These are phyloP conservation scores for Moniliophthora roreri DNA, from an alignment of 1,284 basidiomycete genomes.

Conservation along the genomic window DNA sequence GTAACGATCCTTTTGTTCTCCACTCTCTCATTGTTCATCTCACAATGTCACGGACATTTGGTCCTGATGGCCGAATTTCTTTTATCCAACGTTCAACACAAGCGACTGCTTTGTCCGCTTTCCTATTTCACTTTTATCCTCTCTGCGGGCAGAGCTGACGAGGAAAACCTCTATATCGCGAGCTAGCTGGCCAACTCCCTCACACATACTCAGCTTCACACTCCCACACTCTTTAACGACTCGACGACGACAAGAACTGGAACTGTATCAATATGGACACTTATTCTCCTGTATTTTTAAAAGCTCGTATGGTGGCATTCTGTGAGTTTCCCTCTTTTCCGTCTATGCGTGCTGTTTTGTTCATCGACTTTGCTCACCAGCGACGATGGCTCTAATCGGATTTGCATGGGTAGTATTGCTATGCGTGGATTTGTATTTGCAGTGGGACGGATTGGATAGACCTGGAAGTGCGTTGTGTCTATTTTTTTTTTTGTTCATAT, in stretches of 20 bases:
- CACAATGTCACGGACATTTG: conserved; percentile 18
- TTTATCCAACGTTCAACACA: too few species aligned
- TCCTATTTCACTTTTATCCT: too few species aligned
- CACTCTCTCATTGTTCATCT: not conserved
- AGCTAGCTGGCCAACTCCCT: not conserved
- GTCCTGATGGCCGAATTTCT: too few species aligned
- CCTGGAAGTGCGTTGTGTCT: conserved; percentile 2
- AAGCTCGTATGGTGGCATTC: not conserved
- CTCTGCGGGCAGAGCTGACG: too few species aligned
- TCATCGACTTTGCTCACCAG: not conserved
- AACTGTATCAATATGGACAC: not conserved
- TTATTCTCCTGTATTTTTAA: not conserved
- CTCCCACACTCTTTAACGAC: not conserved
- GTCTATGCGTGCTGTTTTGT: not conserved
- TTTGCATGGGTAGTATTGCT: conserved; percentile 1
- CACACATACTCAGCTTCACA: not conserved
- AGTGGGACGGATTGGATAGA: not conserved
- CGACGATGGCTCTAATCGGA: not conserved
- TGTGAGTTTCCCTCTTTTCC: not conserved
- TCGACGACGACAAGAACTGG: not conserved
- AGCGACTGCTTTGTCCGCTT: too few species aligned
- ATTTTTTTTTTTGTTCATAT: not conserved
- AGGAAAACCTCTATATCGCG: not conserved
- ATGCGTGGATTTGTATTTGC: not conserved
- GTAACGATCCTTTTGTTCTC: too few species aligned